Percentiles rank a stretch among this genome's conserved stretches.
These are phyloP conservation scores for Salvia sclarea DNA, from an alignment of 305 asterid species.

Conservation along the genomic window DNA sequence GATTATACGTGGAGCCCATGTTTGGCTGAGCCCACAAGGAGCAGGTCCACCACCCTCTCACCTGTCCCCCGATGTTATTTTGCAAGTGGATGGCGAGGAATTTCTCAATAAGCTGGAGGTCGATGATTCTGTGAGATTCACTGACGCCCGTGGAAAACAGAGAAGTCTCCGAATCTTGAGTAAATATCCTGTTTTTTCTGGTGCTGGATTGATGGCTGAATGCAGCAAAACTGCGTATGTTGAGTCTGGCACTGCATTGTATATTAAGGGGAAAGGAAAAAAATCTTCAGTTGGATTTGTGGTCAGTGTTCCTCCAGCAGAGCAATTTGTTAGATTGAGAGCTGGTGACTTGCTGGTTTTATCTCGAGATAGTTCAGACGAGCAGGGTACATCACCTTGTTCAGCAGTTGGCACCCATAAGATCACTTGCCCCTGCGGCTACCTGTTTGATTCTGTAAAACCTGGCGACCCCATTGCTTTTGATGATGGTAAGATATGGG, in stretches of 20 bases:
- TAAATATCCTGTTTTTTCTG: slow-evolving; percentile 60
- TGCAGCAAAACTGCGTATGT: slow-evolving; percentile 59
- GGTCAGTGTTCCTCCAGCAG: slow-evolving; percentile 56
- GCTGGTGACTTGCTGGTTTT: slow-evolving; percentile 63
- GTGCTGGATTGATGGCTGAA: slow-evolving; percentile 66
- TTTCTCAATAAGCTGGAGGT: slow-evolving; percentile 54
- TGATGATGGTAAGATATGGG: slow-evolving; percentile 82
- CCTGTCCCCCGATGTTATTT: slow-evolving; percentile 54
- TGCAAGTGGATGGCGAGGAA: slow-evolving; percentile 54
- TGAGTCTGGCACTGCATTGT: slow-evolving; percentile 56
- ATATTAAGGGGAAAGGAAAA: slow-evolving; percentile 44
- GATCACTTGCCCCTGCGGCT: slow-evolving; percentile 67
- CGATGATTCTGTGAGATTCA: slow-evolving; percentile 50
- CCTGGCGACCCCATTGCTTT: slow-evolving; percentile 75
- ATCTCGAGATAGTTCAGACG: slow-evolving; percentile 58
- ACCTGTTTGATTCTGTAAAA: slow-evolving; percentile 72
- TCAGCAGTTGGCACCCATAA: slow-evolving; percentile 44
- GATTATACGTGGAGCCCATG: slow-evolving; percentile 51
- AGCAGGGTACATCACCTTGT: slow-evolving; percentile 35
- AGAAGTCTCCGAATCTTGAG: slow-evolving; percentile 50
- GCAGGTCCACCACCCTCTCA: slow-evolving; percentile 66
- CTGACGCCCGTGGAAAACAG: slow-evolving; percentile 58
- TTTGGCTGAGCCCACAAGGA: slow-evolving; percentile 61
- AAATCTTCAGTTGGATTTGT: slow-evolving; percentile 52
- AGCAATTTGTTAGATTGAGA: slow-evolving; percentile 59